Conservation (phyloP, 805 yeast genomes). For the Saccharomyces mikatae region DNA sequence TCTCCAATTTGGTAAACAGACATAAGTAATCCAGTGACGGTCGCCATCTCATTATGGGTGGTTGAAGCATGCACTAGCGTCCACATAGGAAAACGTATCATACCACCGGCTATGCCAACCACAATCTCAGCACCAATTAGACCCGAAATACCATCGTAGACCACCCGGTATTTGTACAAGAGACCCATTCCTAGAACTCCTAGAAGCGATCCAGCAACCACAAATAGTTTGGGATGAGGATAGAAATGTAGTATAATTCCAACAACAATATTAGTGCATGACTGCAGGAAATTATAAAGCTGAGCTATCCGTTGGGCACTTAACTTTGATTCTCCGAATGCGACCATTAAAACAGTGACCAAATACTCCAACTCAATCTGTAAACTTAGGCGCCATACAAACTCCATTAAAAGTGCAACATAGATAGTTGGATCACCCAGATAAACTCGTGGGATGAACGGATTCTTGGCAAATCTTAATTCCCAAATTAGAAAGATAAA, state of each 20-base stretch:
- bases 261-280: slow-evolving; percentile 41
- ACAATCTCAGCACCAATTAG: slow-evolving; percentile 52
- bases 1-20: slow-evolving; percentile 50
- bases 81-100: slow-evolving; percentile 55
- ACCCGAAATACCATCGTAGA: slow-evolving; percentile 38
- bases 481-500: slow-evolving; percentile 45
- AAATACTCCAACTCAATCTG: slow-evolving; percentile 34
- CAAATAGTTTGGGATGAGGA: slow-evolving; percentile 46
- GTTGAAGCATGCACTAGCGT: slow-evolving; percentile 48
- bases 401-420: slow-evolving; percentile 46
- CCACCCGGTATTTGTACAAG: slow-evolving; percentile 45
- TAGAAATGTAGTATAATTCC: slow-evolving; percentile 42
- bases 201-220: slow-evolving; percentile 44
- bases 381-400: slow-evolving; percentile 40
- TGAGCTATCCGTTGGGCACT: slow-evolving; percentile 33
- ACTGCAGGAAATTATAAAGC: slow-evolving; percentile 48
- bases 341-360: slow-evolving; percentile 50
- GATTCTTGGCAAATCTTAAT: slow-evolving; percentile 38
- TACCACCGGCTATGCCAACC: slow-evolving; percentile 60
- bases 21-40: slow-evolving; percentile 45
- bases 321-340: slow-evolving; percentile 36
- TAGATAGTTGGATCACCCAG: slow-evolving; percentile 52
- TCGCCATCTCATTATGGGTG: slow-evolving; percentile 56
- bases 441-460: slow-evolving; percentile 44
- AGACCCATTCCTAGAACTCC: slow-evolving; percentile 54